Evolutionary conservation across 768 basidiomycete genomes (phyloP).

Genomic region (Leccinum disarticulatum): DNA sequence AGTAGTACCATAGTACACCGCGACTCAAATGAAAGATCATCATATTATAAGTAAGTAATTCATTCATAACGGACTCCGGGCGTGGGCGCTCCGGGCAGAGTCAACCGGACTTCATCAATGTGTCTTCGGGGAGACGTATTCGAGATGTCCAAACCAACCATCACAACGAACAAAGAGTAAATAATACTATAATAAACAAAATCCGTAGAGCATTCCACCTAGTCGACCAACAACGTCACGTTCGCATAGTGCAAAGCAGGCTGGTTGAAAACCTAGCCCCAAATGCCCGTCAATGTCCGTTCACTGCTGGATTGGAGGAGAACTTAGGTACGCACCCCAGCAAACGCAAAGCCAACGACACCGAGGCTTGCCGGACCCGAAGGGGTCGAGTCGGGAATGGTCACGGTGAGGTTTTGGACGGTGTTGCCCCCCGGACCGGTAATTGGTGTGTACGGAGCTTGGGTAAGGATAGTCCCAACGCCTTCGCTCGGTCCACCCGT

Average conservation of each 20-base stretch:
- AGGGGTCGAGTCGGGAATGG: background rate
- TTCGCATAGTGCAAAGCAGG: background rate
- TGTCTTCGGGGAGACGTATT: background rate
- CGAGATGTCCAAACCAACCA: background rate
- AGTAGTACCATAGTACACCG: too few relatives aligned
- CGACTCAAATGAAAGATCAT: too few relatives aligned
- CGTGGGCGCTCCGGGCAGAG: background rate
- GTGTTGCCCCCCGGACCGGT: background rate
- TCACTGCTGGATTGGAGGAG: background rate
- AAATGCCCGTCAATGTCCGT: background rate
- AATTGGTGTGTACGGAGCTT: background rate
- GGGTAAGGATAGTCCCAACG: background rate
- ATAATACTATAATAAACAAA: background rate
- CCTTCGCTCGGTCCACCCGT: background rate
- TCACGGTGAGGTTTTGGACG: background rate
- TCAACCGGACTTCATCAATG: background rate
- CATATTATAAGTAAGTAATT: too few relatives aligned
- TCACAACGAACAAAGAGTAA: background rate
- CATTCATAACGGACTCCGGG: too few relatives aligned
- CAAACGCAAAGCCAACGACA: background rate
- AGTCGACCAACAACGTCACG: constrained; percentile 1
- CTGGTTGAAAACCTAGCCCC: background rate
- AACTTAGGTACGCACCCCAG: background rate
- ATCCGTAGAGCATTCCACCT: background rate
- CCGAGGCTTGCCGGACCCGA: background rate